Percentiles rank a stretch among this genome's conserved stretches.
Conservation (phyloP, 345 rosid species). For the Eucalyptus brandiana region DNA sequence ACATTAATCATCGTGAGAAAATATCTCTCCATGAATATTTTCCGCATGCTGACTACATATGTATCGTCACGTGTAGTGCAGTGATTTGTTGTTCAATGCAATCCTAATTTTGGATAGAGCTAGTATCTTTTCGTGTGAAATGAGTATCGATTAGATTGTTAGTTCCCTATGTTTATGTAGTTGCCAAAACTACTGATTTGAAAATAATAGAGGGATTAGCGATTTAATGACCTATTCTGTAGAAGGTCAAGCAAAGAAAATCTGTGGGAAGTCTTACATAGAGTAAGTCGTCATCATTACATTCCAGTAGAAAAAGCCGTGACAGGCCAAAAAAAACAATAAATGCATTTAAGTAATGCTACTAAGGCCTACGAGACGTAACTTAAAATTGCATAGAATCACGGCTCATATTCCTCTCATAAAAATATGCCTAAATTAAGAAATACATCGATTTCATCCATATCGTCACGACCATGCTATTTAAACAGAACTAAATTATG, state of each 20-base stretch:
- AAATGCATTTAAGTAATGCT: neutral
- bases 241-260: neutral
- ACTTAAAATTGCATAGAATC: neutral
- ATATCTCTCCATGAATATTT: neutral
- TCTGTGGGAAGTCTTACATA: neutral
- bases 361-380: neutral
- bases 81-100: neutral
- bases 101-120: neutral
- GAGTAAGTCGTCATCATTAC: neutral
- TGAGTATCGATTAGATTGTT: neutral
- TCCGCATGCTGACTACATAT: neutral
- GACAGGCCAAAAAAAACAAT: neutral
- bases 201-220: neutral
- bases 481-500: neutral
- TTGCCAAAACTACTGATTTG: neutral
- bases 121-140: neutral
- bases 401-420: neutral
- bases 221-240: neutral
- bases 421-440: neutral
- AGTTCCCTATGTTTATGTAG: neutral
- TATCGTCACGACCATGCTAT: fast-evolving
- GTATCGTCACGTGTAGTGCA: neutral
- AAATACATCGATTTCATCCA: neutral
- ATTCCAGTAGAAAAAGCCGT: neutral
- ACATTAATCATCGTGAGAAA: neutral